Evolutionary conservation across 2,329 filamentous ascomycete species (phyloP), one percentile per base, ranked within the genome.

Genomic region (Exophiala lecanii-corni): DNA sequence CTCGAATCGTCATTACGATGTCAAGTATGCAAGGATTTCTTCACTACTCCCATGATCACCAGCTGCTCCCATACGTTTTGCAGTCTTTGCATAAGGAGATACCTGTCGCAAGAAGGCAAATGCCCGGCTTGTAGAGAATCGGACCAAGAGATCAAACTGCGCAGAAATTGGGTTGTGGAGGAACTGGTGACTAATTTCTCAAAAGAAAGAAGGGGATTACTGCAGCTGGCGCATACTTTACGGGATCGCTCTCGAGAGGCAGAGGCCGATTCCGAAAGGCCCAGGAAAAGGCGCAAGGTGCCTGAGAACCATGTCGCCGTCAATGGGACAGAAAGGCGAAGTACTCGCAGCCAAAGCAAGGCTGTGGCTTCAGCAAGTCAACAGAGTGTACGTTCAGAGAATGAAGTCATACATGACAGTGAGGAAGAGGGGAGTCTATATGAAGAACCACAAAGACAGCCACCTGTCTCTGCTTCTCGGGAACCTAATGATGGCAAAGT

Each of bases 11-110:
- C 89, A 2, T 74, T 98, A 15, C 86, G 92, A 56, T 98, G 92
- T 67, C 87, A 97, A 65, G 86, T 98, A 47, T 98, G 92, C 78
- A 97, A 97, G 63, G 94, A 98, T 64, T 94, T 97, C 67, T 97
- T 86, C 70, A 81, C 81, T 49, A 94, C 89, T 38, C 92, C 92
- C 0, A 92, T 98, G 78, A 83, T 96, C 50, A 98, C 92, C 1
- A 86, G 86, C 1, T 98, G 92, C 68, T 85, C 81, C 41, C 92
- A 98, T 62, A 97, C 92, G 0, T 98, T 98, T 61, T 98, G 92
- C 72, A 96, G 91, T 5, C 70, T 94, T 41, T 98, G 92, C 64
- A 97, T 98, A 62, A 84, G 92, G 20, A 77, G 89, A 50, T 88
- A 86, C 48, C 74, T 98, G 1, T 82, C 83, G 2, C 76, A 78